A percentile compares a stretch with the other conserved stretches of the same genome.
phyloP scores from a whole-genome alignment of 192 early-diverging fungal genomes.

The Backusella morwellensis region DNA sequence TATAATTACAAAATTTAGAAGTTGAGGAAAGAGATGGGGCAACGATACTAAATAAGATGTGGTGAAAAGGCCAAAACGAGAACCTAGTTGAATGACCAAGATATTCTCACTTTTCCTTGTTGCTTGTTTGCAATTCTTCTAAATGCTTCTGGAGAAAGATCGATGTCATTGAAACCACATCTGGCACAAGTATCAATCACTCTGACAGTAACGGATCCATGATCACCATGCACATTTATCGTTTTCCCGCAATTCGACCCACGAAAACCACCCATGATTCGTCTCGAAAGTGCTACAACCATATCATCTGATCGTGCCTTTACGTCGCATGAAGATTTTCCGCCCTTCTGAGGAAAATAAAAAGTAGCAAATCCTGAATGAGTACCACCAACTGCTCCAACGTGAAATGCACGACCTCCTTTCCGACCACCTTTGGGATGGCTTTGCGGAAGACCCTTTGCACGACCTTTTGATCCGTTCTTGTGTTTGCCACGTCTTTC shows the following conservation, averaged over 20 bases:
- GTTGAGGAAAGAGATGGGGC: neutral
- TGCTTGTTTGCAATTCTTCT: neutral
- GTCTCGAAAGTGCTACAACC: conserved; percentile 3
- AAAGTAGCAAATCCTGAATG: neutral
- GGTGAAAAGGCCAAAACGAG: neutral
- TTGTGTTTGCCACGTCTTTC: conserved; percentile 4
- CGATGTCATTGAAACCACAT: neutral
- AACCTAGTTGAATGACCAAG: neutral
- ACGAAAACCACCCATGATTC: neutral
- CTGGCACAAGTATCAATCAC: conserved; percentile 15
- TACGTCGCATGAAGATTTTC: neutral
- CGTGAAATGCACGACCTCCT: neutral
- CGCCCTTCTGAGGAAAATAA: neutral
- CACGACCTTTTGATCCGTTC: neutral
- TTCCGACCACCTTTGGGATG: neutral
- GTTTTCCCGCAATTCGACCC: conserved; percentile 13
- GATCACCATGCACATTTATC: conserved; percentile 31
- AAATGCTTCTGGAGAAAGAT: conserved; percentile 21
- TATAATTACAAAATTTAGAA: conserved; percentile 1
- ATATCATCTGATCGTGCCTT: neutral
- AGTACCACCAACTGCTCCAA: neutral
- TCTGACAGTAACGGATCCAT: conserved; percentile 34
- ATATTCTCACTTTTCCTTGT: neutral
- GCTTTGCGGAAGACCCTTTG: neutral
- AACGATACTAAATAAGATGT: neutral